Evolutionary conservation across 1,284 basidiomycete species (phyloP).

Genomic region (Rhodotorula sp.): DNA sequence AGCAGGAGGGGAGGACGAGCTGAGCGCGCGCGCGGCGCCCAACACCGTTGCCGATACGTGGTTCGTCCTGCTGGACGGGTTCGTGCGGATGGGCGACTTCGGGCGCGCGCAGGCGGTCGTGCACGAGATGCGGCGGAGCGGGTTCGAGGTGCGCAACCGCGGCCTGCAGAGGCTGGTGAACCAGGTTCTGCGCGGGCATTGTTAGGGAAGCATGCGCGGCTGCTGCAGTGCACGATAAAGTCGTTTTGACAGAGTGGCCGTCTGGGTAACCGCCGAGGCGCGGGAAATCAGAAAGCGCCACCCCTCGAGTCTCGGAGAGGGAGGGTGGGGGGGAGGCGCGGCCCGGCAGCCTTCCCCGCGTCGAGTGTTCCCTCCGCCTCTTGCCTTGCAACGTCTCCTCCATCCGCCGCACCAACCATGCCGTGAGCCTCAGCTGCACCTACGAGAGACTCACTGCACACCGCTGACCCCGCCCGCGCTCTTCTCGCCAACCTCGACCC

Average conservation of each 20-base stretch:
- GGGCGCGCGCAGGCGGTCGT: slow-evolving; percentile 17
- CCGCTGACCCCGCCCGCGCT: neutral
- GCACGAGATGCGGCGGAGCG: slow-evolving; percentile 30
- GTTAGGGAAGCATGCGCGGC: neutral
- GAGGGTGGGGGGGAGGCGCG: no score
- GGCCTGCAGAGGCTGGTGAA: slow-evolving; percentile 21
- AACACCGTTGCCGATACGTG: slow-evolving; percentile 29
- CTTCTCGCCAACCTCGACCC: neutral
- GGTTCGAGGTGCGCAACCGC: slow-evolving; percentile 25
- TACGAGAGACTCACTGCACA: no score
- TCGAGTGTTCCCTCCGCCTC: neutral
- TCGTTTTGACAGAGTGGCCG: neutral
- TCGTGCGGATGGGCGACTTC: slow-evolving; percentile 29
- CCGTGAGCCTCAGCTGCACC: neutral
- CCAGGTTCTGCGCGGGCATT: neutral
- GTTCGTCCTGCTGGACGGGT: slow-evolving; percentile 31
- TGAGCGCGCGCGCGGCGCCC: neutral
- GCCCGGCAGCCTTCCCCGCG: no score
- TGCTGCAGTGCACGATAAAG: no score
- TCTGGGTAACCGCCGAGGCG: no score
- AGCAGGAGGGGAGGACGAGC: neutral
- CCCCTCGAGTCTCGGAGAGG: no score
- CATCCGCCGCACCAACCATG: neutral
- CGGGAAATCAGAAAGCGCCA: no score
- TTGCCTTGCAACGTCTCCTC: neutral